Evolutionary conservation across 805 yeast species (phyloP).

Genomic region (Candida sonorensis): DNA sequence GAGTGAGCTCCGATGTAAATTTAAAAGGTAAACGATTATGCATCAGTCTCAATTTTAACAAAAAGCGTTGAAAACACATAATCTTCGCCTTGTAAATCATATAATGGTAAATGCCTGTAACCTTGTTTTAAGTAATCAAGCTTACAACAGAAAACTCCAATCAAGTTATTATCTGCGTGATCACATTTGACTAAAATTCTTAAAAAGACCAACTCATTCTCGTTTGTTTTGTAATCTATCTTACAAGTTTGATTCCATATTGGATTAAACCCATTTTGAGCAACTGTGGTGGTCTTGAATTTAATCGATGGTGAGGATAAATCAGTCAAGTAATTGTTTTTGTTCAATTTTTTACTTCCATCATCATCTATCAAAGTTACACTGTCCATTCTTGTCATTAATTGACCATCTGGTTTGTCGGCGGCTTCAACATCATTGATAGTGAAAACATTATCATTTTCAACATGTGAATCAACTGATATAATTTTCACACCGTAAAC

Average conservation of each 20-base stretch:
- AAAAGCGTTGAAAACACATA: constrained; percentile 45
- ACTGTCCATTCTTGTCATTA: too few relatives aligned
- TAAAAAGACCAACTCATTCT: constrained; percentile 47
- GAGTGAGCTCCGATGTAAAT: too few relatives aligned
- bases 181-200: constrained; percentile 40
- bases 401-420: too few relatives aligned
- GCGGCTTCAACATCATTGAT: too few relatives aligned
- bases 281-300: constrained; percentile 31
- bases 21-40: too few relatives aligned
- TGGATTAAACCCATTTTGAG: constrained; percentile 83
- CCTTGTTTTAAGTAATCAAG: constrained; percentile 66
- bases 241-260: constrained; percentile 58
- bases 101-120: constrained; percentile 73
- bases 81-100: constrained; percentile 77
- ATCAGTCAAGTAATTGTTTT: constrained; percentile 1
- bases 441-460: too few relatives aligned
- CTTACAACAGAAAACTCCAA: constrained; percentile 59
- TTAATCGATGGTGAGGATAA: constrained; percentile 13
- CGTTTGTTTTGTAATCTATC: constrained; percentile 32
- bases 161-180: constrained; percentile 16
- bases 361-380: too few relatives aligned
- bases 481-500: constrained; percentile 53
- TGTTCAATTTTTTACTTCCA: too few relatives aligned
- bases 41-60: constrained; percentile 29
- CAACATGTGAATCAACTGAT: constrained; percentile 13